Evolutionary conservation across 139 green algal species (phyloP).

Genomic region (Astrephomene gubernaculifera): DNA sequence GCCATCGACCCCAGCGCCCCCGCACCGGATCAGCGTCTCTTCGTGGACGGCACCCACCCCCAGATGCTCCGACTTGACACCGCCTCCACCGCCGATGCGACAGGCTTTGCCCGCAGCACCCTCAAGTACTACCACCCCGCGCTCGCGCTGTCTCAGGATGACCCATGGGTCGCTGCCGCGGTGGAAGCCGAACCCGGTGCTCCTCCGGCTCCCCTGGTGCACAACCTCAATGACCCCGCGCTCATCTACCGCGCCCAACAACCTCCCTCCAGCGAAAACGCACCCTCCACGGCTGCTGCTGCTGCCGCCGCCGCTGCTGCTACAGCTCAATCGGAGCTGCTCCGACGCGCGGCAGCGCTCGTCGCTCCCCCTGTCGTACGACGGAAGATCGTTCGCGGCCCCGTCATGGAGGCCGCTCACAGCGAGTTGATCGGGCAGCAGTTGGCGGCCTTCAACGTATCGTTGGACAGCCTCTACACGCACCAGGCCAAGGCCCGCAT

Average conservation of each 20-base stretch:
- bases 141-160: background rate
- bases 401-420: constrained; percentile 22
- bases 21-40: background rate
- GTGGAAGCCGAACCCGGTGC: background rate
- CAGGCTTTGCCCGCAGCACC: constrained; percentile 2
- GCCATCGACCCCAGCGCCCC: background rate
- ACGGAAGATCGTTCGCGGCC: background rate
- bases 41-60: constrained; percentile 10
- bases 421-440: constrained; percentile 16
- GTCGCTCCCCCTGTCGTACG: constrained; percentile 26
- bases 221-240: constrained; percentile 41
- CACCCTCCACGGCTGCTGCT: background rate
- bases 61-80: constrained; percentile 26
- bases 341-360: constrained; percentile 16
- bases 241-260: constrained; percentile 19
- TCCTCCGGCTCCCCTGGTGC: constrained; percentile 4
- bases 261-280: too few species aligned
- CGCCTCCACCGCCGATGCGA: background rate
- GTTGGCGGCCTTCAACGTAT: constrained; percentile 44
- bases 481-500: constrained; percentile 31
- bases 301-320: background rate
- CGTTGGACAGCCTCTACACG: constrained; percentile 28
- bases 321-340: background rate
- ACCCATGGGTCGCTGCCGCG: constrained; percentile 17
- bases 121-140: background rate